These are phyloP conservation scores for Aureobasidium sp. DNA, from an alignment of 2,329 filamentous ascomycete species.

Conservation along the genomic window DNA sequence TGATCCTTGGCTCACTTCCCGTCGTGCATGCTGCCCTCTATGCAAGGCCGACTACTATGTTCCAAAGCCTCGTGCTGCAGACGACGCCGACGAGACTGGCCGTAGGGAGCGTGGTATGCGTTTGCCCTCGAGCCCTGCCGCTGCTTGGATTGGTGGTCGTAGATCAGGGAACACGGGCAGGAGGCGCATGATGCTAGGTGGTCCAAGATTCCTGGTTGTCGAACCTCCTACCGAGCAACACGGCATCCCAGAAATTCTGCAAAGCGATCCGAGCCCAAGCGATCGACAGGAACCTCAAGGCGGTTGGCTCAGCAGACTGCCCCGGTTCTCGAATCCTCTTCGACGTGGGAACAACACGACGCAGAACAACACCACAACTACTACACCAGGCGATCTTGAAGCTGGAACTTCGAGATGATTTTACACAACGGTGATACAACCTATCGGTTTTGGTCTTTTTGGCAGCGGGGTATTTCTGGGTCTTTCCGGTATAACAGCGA, in stretches of 20 bases:
- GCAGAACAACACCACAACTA: constrained; percentile 6
- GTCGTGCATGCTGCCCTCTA: constrained; percentile 89
- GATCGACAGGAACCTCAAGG: not conserved
- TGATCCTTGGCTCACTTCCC: constrained; percentile 91
- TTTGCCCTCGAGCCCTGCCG: constrained; percentile 19
- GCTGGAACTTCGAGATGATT: constrained; percentile 16
- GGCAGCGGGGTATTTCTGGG: not conserved
- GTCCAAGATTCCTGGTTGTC: constrained; percentile 19
- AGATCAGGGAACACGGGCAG: constrained; percentile 18
- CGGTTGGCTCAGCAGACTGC: constrained; percentile 20
- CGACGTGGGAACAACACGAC: constrained; percentile 15
- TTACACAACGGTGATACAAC: not conserved
- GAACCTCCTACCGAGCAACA: constrained; percentile 12
- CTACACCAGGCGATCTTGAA: constrained; percentile 21
- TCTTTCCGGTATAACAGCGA: not conserved
- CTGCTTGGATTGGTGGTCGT: constrained; percentile 21
- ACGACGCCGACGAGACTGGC: constrained; percentile 24
- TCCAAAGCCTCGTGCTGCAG: constrained; percentile 72
- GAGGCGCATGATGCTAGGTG: constrained; percentile 20
- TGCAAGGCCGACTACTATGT: constrained; percentile 98
- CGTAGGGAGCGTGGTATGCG: constrained; percentile 13
- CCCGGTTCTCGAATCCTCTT: constrained; percentile 18
- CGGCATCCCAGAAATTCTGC: not conserved
- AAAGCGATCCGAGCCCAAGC: not conserved
- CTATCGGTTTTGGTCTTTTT: not conserved